Evolutionary conservation across 2,329 filamentous ascomycete genomes (phyloP), one percentile per base, ranked within the genome.

Genomic region (Hirsutella minnesotensis): DNA sequence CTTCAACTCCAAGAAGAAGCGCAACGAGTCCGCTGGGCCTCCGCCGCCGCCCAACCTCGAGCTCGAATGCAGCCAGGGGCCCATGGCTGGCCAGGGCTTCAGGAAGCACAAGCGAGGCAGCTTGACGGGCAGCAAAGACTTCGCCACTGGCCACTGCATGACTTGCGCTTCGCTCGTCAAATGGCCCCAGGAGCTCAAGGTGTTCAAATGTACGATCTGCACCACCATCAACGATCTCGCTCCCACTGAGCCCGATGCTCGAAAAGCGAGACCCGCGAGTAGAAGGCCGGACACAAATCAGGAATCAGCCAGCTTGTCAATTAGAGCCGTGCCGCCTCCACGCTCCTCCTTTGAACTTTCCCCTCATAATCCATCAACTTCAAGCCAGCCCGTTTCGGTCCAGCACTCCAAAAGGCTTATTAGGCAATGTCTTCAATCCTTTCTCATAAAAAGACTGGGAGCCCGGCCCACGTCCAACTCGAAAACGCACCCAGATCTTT

Each of bases 191-290:
- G 76, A 81, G 42, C 64, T 88, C 47, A 75, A 75, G 30, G 75
- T 82, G 31, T 94, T 92, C 61, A 76, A 86, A 52, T 95, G 88
- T 60, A 83, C 84, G 35, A 82, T 86, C 43, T 95, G 88, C 60
- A 67, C 85, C 53, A 92, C 84, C 16, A 79, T 95, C 56, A 94
- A 94, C 57, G 87, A 94, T 57, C 61, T 94, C 41, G 57, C 56
- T 27, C 54, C 58, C 12, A 45, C 48, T 31, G 46, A 47, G 5
- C 43, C 43, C 22, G 52, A 52, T 45, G 51, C 36, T 43, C 54
- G 46, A 52, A 53, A 27, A 27, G 47, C 44, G 36, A 45, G 47
- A 36, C 46, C 48, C n/a, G 46, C 47, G 5, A 52, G 45, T 38
- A 45, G 44, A 38, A 51, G 53, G 16, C 50, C 51, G 31, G 57